Evolutionary conservation across 257 asterid species (phyloP).

Genomic region (Ligustrum vulgare): DNA sequence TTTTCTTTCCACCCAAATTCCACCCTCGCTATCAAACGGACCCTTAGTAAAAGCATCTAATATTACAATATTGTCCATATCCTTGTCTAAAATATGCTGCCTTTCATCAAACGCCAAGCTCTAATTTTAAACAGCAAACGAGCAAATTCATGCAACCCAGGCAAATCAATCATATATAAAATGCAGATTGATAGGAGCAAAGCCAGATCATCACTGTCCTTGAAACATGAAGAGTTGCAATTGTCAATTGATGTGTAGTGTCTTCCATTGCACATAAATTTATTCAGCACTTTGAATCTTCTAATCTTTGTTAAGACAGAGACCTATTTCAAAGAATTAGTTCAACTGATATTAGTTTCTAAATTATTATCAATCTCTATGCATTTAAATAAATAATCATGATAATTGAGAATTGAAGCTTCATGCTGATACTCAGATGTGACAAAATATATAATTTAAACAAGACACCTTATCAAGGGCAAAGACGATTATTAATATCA

Average conservation of each 20-base stretch:
- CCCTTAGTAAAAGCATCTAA: neutral
- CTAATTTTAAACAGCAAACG: neutral
- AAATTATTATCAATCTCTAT: neutral
- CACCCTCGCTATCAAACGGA: too few relatives aligned
- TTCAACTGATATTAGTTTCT: neutral
- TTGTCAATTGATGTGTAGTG: too few relatives aligned
- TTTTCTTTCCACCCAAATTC: too few relatives aligned
- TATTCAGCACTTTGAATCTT: too few relatives aligned
- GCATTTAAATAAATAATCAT: neutral
- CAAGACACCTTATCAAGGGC: too few relatives aligned
- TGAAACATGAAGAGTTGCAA: too few relatives aligned
- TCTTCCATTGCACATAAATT: too few relatives aligned
- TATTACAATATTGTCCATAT: neutral
- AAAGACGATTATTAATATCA: too few relatives aligned
- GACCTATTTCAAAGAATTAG: neutral
- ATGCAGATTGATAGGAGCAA: neutral
- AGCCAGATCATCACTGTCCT: neutral
- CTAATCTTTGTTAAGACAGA: too few relatives aligned
- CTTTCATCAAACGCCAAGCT: neutral
- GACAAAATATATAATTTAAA: too few relatives aligned
- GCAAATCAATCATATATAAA: neutral
- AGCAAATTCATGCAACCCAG: slow-evolving; percentile 10
- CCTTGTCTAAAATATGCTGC: neutral
- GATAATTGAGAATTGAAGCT: too few relatives aligned
- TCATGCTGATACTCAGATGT: too few relatives aligned